phyloP scores from a whole-genome alignment of 805 yeast species.

The Cyberlindnera misumaiensis region DNA sequence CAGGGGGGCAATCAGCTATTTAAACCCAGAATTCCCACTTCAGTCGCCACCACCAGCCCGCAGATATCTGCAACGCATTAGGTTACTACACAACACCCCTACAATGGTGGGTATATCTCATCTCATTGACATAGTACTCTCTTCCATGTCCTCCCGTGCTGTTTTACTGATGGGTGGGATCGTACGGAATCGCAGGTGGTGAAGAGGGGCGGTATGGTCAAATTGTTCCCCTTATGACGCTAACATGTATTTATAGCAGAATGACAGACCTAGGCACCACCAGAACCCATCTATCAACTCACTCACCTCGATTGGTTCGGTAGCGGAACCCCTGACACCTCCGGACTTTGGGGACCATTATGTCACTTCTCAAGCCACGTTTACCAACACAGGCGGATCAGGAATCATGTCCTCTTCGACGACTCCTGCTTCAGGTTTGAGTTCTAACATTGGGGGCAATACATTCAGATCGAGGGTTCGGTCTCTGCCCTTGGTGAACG shows the following conservation, averaged over 20 bases:
- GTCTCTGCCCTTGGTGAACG: constrained; percentile 29
- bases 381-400: constrained; percentile 6
- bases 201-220: not conserved
- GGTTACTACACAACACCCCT: no score
- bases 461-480: constrained; percentile 24
- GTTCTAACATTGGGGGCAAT: constrained; percentile 20
- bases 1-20: constrained; percentile 7
- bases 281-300: constrained; percentile 29
- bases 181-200: not conserved
- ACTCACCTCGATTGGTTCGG: constrained; percentile 34
- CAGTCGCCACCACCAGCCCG: no score
- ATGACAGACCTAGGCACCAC: constrained; percentile 18
- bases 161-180: no score
- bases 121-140: not conserved
- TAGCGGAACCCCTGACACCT: constrained; percentile 48
- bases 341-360: constrained; percentile 29
- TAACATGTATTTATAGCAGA: constrained; percentile 11
- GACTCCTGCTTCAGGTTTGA: constrained; percentile 17
- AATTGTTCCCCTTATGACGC: not conserved
- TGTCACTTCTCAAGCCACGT: constrained; percentile 15
- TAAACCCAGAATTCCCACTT: constrained; percentile 9
- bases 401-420: constrained; percentile 6
- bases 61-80: no score
- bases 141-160: no score
- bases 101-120: constrained; percentile 4